Base-by-base conservation (phyloP, 768 basidiomycete species). In the Mycena sanguinolenta region DNA sequence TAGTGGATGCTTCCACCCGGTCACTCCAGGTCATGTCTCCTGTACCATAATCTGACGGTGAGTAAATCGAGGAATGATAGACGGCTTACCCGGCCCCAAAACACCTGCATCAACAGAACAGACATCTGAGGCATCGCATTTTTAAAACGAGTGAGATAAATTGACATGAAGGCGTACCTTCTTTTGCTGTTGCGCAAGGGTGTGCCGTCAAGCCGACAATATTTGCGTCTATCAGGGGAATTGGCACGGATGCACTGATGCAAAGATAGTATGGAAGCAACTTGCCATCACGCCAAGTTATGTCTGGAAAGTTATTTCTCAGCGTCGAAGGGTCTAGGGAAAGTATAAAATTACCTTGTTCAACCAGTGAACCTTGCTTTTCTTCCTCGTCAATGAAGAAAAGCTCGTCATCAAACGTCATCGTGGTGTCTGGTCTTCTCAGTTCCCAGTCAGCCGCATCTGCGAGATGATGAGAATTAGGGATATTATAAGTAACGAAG, bases 211-310 rank as follows among this genome's bases (percentile, higher is more conserved):
- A 25, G 4, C 21, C 54, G 49, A 54, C 32, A 52, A 53, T 39
- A 46, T 67, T 55, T 23, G 55, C 25, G 28, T 34, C 70, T 71
- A 54, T 52, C 54, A 58, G 38, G 32, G 38, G 42, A 54, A 60
- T 54, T 65, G 64, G 38, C 58, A 58, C 54, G 54, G n/a, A 58
- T 63, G 60, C 4, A 57, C 19, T 62, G 64, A 67, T 67, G 23
- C 34, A 17, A 9, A 10, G 3, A 21, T 39, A 28, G 10, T 32
- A 58, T 34, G 32, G 32, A 34, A 44, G 32, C n/a, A 6, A 58
- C 65, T 62, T 25, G 39, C 70, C 60, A 58, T 65, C 64, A 66
- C 50, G 55, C 19, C 42, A 64, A 16, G 13, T 59, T 23, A 30
- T 46, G 34, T 46, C 46, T 60, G 50, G 39, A 58, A 39, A 46